Percentiles rank a stretch among this genome's conserved stretches.
Evolutionary conservation across 345 rosid species (phyloP).

Genomic region (Citrus unshiu): DNA sequence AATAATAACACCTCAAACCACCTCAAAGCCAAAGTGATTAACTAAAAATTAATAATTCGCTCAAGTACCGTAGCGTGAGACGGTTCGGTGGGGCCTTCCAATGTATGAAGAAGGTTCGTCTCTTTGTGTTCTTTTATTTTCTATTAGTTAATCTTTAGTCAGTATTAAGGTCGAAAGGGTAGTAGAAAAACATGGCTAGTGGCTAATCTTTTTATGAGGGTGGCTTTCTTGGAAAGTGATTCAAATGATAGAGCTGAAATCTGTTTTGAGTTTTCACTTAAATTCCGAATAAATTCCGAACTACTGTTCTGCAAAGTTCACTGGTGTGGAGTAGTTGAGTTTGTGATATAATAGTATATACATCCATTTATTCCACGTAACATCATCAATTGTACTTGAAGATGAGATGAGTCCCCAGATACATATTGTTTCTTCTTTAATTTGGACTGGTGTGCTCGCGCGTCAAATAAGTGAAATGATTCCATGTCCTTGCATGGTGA

Average conservation of each 20-base stretch:
- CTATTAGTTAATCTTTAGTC: too few species aligned
- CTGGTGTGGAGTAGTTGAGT: too few species aligned
- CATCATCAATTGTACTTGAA: background rate
- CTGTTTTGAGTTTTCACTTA: too few species aligned
- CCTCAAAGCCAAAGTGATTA: too few species aligned
- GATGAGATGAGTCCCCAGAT: background rate
- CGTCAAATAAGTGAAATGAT: background rate
- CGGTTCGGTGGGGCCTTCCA: background rate
- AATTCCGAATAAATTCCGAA: too few species aligned
- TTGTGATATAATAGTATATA: too few species aligned
- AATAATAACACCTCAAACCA: too few species aligned
- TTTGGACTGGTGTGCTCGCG: background rate
- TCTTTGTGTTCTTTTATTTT: background rate
- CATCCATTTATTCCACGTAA: background rate
- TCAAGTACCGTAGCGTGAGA: too few species aligned
- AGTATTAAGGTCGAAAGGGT: too few species aligned
- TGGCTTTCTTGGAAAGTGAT: background rate
- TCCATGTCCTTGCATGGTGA: background rate
- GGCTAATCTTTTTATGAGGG: background rate
- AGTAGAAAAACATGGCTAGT: background rate
- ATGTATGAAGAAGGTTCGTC: background rate
- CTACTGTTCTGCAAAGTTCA: too few species aligned
- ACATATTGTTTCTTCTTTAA: background rate
- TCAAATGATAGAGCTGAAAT: background rate
- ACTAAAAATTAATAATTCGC: too few species aligned